These are phyloP conservation scores for Colletotrichum sp. DNA, from an alignment of 2,329 filamentous ascomycete species.

Conservation along the genomic window DNA sequence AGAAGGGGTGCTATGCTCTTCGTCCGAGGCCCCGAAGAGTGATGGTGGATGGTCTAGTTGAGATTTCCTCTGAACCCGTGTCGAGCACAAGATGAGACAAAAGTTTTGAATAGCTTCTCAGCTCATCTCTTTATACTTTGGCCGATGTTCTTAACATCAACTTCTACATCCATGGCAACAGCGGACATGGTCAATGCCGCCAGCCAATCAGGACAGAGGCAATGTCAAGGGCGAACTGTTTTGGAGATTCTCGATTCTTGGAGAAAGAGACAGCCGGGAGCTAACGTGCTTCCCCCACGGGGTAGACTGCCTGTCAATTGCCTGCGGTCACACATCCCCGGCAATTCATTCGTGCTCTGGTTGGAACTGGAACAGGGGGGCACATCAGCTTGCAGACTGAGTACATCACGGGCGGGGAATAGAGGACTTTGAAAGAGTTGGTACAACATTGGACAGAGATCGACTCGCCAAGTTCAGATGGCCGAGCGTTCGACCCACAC, in stretches of 20 bases:
- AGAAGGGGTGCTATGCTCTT: not conserved
- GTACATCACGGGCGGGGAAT: not conserved
- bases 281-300: not conserved
- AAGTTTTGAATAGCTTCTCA: not conserved
- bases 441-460: not conserved
- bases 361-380: not conserved
- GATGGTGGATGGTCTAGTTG: not conserved
- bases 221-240: not conserved
- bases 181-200: not conserved
- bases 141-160: not conserved
- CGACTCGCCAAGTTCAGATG: not conserved
- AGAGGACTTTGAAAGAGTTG: not conserved
- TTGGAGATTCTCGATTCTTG: not conserved
- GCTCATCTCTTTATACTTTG: not conserved
- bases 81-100: not conserved
- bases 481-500: not conserved
- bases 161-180: not conserved
- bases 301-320: not conserved
- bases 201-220: not conserved
- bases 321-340: not conserved
- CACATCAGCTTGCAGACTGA: not conserved
- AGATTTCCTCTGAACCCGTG: not conserved
- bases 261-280: not conserved
- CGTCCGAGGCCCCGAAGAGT: not conserved
- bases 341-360: not conserved